Evolutionary conservation across 129 eudicot species (phyloP).

Genomic region (Pulicaria dysenterica): DNA sequence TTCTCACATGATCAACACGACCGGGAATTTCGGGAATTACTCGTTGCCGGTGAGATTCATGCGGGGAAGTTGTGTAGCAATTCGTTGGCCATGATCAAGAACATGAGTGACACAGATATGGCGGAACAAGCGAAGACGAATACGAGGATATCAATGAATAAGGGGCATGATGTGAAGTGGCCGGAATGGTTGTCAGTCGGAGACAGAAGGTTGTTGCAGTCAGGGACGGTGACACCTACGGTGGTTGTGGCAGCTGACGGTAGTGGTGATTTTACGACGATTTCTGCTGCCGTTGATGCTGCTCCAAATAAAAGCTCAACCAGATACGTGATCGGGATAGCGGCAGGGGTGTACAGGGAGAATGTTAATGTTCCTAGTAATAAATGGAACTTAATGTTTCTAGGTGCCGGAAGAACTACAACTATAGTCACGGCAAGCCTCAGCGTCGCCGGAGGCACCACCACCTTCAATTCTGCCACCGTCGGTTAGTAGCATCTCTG

Average conservation of each 20-base stretch:
- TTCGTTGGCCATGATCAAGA: conserved; percentile 70
- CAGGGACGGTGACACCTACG: conserved; percentile 55
- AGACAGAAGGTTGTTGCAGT: conserved; percentile 68
- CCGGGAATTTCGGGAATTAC: conserved; percentile 35
- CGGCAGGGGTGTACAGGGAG: conserved; percentile 75
- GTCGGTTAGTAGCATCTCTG: conserved; percentile 52
- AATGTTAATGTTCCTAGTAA: conserved; percentile 60
- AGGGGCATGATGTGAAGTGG: conserved; percentile 36
- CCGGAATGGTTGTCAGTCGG: conserved; percentile 80
- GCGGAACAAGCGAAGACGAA: conserved; percentile 25
- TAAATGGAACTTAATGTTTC: conserved; percentile 74
- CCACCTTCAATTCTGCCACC: conserved; percentile 81
- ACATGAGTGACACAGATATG: conserved; percentile 64
- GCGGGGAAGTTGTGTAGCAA: conserved; percentile 77
- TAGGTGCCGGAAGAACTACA: conserved; percentile 59
- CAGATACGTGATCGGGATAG: conserved; percentile 66
- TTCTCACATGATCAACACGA: conserved; percentile 69
- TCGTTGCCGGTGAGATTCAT: conserved; percentile 43
- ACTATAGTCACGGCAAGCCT: conserved; percentile 67
- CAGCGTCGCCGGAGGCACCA: conserved; percentile 73
- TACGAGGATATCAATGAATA: conserved; percentile 40
- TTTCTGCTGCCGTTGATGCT: conserved; percentile 75
- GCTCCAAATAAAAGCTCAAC: conserved; percentile 60
- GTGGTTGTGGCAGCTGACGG: conserved; percentile 90
- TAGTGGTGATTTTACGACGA: conserved; percentile 59